These are phyloP conservation scores for Trametes cubensis DNA, from an alignment of 768 basidiomycete species.

Conservation along the genomic window DNA sequence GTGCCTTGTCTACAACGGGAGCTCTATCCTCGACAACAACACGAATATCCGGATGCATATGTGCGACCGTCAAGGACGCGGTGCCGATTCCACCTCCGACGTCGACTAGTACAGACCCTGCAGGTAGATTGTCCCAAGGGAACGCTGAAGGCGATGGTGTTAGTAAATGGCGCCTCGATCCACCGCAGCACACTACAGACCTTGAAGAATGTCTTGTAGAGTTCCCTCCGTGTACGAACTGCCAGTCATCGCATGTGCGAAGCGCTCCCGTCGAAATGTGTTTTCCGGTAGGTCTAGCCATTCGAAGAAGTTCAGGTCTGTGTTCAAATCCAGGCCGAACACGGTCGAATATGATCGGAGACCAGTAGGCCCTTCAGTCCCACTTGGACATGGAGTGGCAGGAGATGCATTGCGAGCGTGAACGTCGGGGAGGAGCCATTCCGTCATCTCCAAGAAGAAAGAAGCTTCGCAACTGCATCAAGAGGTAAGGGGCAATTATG, in stretches of 20 bases:
- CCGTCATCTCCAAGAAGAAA: conserved; percentile 74
- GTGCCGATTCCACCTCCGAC: conserved; percentile 27
- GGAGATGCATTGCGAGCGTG: neutral
- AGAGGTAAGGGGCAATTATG: neutral
- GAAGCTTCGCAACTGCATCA: conserved; percentile 62
- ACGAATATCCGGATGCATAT: conserved; percentile 16
- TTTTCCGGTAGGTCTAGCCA: conserved; percentile 70
- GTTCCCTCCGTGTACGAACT: conserved; percentile 63
- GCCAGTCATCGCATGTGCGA: conserved; percentile 76
- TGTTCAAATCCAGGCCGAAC: conserved; percentile 71
- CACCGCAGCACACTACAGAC: neutral
- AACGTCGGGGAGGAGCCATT: conserved; percentile 37
- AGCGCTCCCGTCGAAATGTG: conserved; percentile 55
- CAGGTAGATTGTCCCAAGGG: conserved; percentile 22
- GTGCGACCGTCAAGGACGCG: conserved; percentile 18
- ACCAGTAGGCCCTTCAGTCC: too few relatives aligned
- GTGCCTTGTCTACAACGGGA: conserved; percentile 40
- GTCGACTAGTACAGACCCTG: conserved; percentile 18
- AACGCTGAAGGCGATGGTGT: conserved; percentile 9
- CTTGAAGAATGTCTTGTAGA: neutral
- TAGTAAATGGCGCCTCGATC: too few relatives aligned
- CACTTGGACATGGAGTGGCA: neutral
- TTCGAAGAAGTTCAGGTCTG: conserved; percentile 54
- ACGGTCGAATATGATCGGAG: conserved; percentile 29
- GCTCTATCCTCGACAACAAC: conserved; percentile 24